Base-by-base conservation (phyloP, 2,329 filamentous ascomycete species). In the Cercospora nicotianae region DNA sequence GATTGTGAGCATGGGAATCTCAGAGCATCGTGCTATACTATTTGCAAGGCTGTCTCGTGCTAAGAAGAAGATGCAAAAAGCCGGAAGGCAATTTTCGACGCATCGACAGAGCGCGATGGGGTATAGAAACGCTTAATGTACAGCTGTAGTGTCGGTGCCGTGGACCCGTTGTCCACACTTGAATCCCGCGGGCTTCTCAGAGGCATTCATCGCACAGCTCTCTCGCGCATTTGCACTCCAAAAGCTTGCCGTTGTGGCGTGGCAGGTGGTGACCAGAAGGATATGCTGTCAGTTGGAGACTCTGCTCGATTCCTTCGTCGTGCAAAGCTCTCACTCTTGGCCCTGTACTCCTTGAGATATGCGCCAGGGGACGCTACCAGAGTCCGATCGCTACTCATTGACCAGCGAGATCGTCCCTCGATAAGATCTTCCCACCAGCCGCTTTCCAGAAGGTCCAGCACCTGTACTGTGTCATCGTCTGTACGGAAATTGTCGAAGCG, bases 401-500 rank as follows among this genome's bases (percentile, higher is more conserved):
- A 58, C 53, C 62, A 58, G 12, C 62, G 62, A 39, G 26, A 39
- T 23, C 51, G 20, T 0, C 62, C 62, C 18, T 64, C 62, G 16
- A 64, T n/a, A 7, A 64, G 26, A 26, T 64, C 62, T 7, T 58
- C 53, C 62, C 62, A 64, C 62, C 62, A 64, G 51, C 51, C 62
- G 23, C 51, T 64, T 16, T 48, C 60, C 20, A 42, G n/a, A 8
- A 45, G 60, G 23, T 51, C 36, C 23, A 64, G 45, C 13, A 64
- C 48, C 4, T 64, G 42, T 5, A 57, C 26, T n/a, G 48, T 64
- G 18, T 64, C 62, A 8, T 64, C 62, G 5, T 58, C 62, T 18
- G 20, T 12, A 6, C 12, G 30, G 33, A 31, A 58, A 20, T 31
- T 26, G 30, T 64, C 62, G 31, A 64, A 64, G 30, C 53, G 62